phyloP scores from a whole-genome alignment of 768 basidiomycete genomes.

The Kwoniella dejecticola region DNA sequence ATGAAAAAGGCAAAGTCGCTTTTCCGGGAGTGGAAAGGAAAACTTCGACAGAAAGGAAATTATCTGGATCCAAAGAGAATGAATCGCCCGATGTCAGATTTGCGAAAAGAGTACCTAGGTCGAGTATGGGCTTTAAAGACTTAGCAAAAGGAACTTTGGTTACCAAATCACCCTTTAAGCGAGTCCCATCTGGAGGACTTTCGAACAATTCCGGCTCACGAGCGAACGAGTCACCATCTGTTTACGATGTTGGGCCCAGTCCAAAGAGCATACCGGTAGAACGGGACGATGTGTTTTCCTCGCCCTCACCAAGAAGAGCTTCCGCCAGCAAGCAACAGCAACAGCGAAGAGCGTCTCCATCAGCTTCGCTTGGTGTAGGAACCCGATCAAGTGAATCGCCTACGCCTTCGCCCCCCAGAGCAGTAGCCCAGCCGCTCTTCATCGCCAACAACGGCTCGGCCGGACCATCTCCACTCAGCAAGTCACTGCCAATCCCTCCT shows the following conservation, averaged over 20 bases:
- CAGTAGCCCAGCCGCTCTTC: conserved; percentile 17
- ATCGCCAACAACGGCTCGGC: neutral
- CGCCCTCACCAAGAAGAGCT: conserved; percentile 39
- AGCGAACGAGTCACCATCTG: conserved; percentile 25
- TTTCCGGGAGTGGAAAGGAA: conserved; percentile 23
- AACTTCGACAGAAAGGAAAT: conserved; percentile 25
- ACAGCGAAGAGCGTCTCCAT: conserved; percentile 32
- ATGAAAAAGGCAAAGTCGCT: conserved; percentile 28
- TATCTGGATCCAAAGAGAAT: conserved; percentile 43
- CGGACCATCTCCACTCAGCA: conserved; percentile 35
- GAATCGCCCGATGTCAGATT: conserved; percentile 38
- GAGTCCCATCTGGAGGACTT: conserved; percentile 31
- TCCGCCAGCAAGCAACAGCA: conserved; percentile 24
- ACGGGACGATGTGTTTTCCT: conserved; percentile 40
- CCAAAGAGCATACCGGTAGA: conserved; percentile 36
- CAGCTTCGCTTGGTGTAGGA: conserved; percentile 9
- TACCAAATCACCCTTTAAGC: conserved; percentile 47
- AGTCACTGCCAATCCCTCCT: conserved; percentile 7
- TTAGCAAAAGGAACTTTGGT: conserved; percentile 49
- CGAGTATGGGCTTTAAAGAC: conserved; percentile 44
- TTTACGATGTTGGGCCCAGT: conserved; percentile 8
- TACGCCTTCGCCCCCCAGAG: conserved; percentile 34
- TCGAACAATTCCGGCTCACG: conserved; percentile 11
- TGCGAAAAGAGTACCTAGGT: conserved; percentile 33
- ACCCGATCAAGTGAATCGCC: conserved; percentile 23